These are phyloP conservation scores for Coprinellus micaceus DNA, from an alignment of 768 basidiomycete genomes.

Conservation along the genomic window DNA sequence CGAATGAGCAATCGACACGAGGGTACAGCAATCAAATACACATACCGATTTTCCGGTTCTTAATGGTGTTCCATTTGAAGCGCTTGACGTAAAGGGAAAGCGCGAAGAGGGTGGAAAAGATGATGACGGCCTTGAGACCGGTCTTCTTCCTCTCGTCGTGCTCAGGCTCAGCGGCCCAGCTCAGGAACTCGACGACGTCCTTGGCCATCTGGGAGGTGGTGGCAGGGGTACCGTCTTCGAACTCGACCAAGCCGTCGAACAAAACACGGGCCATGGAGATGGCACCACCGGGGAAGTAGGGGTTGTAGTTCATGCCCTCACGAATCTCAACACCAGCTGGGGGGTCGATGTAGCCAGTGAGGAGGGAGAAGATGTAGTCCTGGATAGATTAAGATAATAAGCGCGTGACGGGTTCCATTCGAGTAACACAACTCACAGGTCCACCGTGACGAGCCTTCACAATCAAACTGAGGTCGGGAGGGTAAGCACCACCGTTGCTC, in stretches of 20 bases:
- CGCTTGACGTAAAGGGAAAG: conserved; percentile 88
- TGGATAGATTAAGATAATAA: conserved; percentile 24
- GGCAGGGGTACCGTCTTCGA: conserved; percentile 95
- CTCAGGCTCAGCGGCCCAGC: conserved; percentile 98
- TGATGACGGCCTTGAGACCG: conserved; percentile 92
- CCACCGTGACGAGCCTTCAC: conserved; percentile 97
- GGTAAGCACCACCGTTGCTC: conserved; percentile 89
- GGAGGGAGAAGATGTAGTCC: conserved; percentile 96
- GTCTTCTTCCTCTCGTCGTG: conserved; percentile 97
- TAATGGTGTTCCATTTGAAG: conserved; percentile 91
- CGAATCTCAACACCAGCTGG: conserved; percentile 93
- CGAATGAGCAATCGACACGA: too few species aligned
- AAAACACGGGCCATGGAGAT: conserved; percentile 97
- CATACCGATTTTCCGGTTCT: conserved; percentile 90
- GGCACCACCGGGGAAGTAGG: conserved; percentile 98
- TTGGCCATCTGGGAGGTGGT: conserved; percentile 99
- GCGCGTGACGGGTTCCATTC: neutral
- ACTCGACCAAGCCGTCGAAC: conserved; percentile 95
- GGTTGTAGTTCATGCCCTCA: conserved; percentile 99
- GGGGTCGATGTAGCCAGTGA: conserved; percentile 96
- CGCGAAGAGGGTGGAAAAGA: conserved; percentile 81
- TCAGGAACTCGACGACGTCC: conserved; percentile 92
- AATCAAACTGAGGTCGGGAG: conserved; percentile 96
- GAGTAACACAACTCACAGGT: conserved; percentile 57
- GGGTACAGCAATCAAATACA: conserved; percentile 20